phyloP scores from a whole-genome alignment of 2,329 filamentous ascomycete species.

The Fusarium luffae region DNA sequence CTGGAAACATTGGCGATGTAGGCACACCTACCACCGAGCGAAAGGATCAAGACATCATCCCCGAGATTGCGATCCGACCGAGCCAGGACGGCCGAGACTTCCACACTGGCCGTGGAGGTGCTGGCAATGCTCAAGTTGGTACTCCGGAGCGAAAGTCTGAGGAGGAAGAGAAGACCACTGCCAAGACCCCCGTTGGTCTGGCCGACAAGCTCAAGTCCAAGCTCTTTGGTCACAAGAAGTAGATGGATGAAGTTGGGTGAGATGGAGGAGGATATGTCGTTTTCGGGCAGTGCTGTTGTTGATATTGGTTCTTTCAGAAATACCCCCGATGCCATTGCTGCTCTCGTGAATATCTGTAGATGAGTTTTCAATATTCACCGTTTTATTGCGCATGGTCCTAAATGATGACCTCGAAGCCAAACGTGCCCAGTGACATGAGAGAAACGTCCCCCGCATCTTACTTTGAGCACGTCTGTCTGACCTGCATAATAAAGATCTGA shows the following conservation, averaged over 20 bases:
- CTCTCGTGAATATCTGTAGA: constrained; percentile 20
- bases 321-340: constrained; percentile 42
- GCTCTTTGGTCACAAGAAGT: constrained; percentile 64
- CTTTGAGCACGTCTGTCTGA: neutral
- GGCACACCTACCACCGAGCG: constrained; percentile 54
- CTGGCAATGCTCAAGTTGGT: constrained; percentile 63
- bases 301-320: constrained; percentile 39
- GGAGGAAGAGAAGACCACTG: constrained; percentile 45
- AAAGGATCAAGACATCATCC: constrained; percentile 63
- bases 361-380: constrained; percentile 12
- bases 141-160: constrained; percentile 48
- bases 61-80: constrained; percentile 62
- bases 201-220: constrained; percentile 69
- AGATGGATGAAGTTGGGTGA: constrained; percentile 4
- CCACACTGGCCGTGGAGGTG: constrained; percentile 70
- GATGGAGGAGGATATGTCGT: constrained; percentile 6
- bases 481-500: constrained; percentile 26
- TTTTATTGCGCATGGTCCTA: constrained; percentile 14
- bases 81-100: constrained; percentile 61
- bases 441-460: constrained; percentile 2
- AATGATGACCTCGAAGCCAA: neutral
- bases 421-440: constrained; percentile 1
- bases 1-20: constrained; percentile 68
- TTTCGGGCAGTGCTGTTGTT: constrained; percentile 10
- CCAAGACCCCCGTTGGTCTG: constrained; percentile 54